Percentiles rank a stretch among this genome's conserved stretches.
Conservation (phyloP, 306 rosid genomes). For the Trifolium pratense region DNA sequence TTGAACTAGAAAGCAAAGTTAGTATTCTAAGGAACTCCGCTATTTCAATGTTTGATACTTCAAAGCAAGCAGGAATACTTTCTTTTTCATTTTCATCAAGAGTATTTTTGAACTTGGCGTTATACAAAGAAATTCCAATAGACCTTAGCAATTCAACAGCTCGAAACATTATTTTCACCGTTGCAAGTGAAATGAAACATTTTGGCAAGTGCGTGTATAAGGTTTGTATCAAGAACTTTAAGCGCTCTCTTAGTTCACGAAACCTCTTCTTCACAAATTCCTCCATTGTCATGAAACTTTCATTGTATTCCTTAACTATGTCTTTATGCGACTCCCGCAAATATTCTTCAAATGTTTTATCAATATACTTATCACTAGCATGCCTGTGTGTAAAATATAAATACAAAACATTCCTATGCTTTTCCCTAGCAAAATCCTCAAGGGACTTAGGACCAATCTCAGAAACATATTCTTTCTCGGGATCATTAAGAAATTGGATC, state of each 20-base stretch:
- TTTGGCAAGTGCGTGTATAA: constrained; percentile 59
- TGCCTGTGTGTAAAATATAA: neutral
- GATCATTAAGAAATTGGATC: constrained; percentile 31
- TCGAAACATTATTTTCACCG: constrained; percentile 22
- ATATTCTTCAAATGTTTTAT: no score
- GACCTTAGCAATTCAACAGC: constrained; percentile 16
- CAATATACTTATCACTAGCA: no score
- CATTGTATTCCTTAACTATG: neutral
- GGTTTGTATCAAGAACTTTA: constrained; percentile 24
- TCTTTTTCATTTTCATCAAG: neutral
- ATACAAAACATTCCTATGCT: neutral
- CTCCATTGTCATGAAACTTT: neutral
- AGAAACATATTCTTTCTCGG: neutral
- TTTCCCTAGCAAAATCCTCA: neutral
- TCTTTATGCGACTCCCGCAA: neutral
- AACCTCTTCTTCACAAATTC: constrained; percentile 46
- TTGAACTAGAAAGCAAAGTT: neutral
- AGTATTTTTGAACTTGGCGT: neutral
- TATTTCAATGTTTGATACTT: neutral
- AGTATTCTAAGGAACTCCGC: constrained; percentile 8
- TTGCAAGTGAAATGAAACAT: constrained; percentile 40
- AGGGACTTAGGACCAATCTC: neutral
- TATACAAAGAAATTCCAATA: constrained; percentile 15
- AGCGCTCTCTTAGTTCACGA: neutral
- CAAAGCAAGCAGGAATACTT: neutral